Evolutionary conservation across 1,284 basidiomycete species (phyloP).

Genomic region (Polyporus tsugae): DNA sequence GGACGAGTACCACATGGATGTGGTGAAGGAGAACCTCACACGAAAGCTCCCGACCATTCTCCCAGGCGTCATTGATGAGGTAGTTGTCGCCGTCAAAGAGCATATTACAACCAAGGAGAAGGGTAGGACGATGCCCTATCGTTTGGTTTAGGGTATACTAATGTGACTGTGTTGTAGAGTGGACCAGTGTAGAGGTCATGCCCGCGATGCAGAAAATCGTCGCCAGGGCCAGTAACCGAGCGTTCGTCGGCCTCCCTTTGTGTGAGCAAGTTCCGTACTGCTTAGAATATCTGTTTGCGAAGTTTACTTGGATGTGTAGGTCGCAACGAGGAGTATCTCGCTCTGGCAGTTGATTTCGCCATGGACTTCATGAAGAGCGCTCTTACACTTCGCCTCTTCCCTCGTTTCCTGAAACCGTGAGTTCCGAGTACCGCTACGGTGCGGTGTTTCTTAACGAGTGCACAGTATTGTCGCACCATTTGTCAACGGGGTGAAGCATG

Average conservation of each 20-base stretch:
- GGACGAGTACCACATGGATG: slow-evolving; percentile 38
- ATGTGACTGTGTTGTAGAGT: slow-evolving; percentile 10
- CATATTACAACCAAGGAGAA: slow-evolving; percentile 22
- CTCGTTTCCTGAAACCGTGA: slow-evolving; percentile 2
- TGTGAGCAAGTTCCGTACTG: slow-evolving; percentile 38
- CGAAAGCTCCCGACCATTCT: slow-evolving; percentile 34
- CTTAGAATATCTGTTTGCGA: background rate
- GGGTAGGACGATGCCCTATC: background rate
- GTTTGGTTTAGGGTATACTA: background rate
- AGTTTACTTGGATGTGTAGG: background rate
- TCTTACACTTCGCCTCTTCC: slow-evolving; percentile 21
- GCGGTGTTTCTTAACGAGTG: background rate
- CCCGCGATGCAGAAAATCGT: slow-evolving; percentile 20
- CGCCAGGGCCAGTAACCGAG: slow-evolving; percentile 47
- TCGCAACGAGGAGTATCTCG: slow-evolving; percentile 25
- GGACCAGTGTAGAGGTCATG: slow-evolving; percentile 13
- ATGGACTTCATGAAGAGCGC: slow-evolving; percentile 7
- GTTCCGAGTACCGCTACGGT: background rate
- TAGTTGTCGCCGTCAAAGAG: slow-evolving; percentile 32
- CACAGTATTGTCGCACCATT: background rate
- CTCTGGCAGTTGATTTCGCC: slow-evolving; percentile 22
- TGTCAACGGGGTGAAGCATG: background rate
- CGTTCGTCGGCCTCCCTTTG: slow-evolving; percentile 51
- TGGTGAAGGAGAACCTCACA: slow-evolving; percentile 37
- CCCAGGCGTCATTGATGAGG: slow-evolving; percentile 39